Evolutionary conservation across 176 grass and related monocot genomes (phyloP), one percentile per base, ranked within the genome.

Genomic region (Chrysopogon serrulatus): DNA sequence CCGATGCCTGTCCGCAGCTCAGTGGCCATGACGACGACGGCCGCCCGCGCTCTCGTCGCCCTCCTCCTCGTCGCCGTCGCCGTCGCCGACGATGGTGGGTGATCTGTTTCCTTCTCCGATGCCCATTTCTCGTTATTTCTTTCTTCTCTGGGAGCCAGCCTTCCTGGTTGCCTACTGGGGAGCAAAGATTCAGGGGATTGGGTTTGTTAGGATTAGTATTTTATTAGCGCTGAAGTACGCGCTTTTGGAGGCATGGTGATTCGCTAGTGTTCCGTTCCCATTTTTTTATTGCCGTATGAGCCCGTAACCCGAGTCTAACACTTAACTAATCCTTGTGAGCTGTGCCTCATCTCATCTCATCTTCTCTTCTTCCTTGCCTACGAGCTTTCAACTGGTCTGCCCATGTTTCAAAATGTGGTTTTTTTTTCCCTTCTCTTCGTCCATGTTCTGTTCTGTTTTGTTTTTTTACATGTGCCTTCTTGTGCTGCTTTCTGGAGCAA

Each of bases 211-310:
- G 89, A 84, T 80, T 80, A 70, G 76, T 91, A 64, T 84, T 91
- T 87, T 91, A 91, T 84, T 91, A 87, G 80, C 76, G 89, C 33
- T 2, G 65, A 86, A 86, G 88, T 78, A 90, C 83, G 45, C 34
- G 33, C 84, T 90, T 91, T 91, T 80, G 61, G 79, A 74, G 59
- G 84, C 84, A 75, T 27, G 84, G 84, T 73, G 89, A 87, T 90
- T 63, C 80, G 66, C 80, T 74, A 23, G 26, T 80, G 72, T 60
- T 75, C 63, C 68, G 32, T 65, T 60, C 10, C 49, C 63, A 74
- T 87, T 91, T 80, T 66, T 80, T 80, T 78, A 87, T 84, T 79
- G 85, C 74, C n/a, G 6, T 90, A 75, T n/a, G n/a, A 80, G 37
- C 49, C 56, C 56, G 56, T 59, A 26, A 59, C 56, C 54, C 12